Conservation (phyloP, 495 filamentous ascomycete species). For the Talaromyces wortmannii region DNA sequence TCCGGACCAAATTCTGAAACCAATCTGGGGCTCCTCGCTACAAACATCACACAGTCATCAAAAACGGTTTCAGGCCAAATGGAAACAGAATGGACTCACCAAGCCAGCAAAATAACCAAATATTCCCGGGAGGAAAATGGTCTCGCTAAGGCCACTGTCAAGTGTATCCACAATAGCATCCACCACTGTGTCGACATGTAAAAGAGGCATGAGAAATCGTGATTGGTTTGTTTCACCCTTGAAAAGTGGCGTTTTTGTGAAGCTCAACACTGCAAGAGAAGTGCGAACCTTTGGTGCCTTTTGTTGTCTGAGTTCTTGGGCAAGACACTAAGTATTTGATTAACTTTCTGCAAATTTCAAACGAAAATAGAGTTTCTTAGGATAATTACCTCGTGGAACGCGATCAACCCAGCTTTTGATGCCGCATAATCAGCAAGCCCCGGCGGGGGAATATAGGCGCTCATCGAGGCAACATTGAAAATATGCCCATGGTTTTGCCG, state of each 20-base stretch:
- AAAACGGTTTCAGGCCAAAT: background rate
- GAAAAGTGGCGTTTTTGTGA: slow-evolving; percentile 26
- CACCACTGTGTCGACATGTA: slow-evolving; percentile 27
- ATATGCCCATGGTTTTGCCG: slow-evolving; percentile 55
- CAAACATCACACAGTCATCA: background rate
- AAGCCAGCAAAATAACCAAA: slow-evolving; percentile 22
- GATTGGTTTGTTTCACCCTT: slow-evolving; percentile 18
- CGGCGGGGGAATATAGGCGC: slow-evolving; percentile 61
- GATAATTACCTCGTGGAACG: slow-evolving; percentile 49
- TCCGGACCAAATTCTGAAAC: slow-evolving; percentile 11
- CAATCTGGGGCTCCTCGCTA: slow-evolving; percentile 14
- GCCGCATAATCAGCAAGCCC: slow-evolving; percentile 55
- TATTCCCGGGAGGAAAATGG: slow-evolving; percentile 23
- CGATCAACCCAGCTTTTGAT: slow-evolving; percentile 66
- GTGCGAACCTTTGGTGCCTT: slow-evolving; percentile 21
- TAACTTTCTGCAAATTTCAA: background rate
- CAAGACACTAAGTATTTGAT: slow-evolving; percentile 18
- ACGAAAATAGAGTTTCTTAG: background rate
- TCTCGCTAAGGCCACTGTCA: slow-evolving; percentile 21
- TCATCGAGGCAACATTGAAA: slow-evolving; percentile 67
- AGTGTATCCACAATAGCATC: slow-evolving; percentile 23
- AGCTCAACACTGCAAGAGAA: slow-evolving; percentile 21
- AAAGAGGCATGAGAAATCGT: slow-evolving; percentile 22
- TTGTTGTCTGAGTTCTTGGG: slow-evolving; percentile 38
- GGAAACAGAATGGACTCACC: slow-evolving; percentile 13